Conservation (phyloP, 2,329 filamentous ascomycete species). For the Chaetomium strumarium region DNA sequence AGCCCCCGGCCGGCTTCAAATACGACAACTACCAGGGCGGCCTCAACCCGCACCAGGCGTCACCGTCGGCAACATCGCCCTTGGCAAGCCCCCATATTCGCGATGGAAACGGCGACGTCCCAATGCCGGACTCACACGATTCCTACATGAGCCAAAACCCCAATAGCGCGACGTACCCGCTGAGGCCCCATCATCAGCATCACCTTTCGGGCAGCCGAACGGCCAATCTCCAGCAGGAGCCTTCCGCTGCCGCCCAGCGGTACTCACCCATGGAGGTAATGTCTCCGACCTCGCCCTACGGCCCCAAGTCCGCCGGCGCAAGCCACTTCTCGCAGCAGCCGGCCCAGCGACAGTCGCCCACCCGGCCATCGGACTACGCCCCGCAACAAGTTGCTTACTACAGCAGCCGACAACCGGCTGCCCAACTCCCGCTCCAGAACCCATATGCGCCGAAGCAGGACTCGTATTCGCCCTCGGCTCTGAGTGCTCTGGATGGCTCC, state of each 20-base stretch:
- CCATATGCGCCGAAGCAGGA: conserved; percentile 63
- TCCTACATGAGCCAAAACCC: conserved; percentile 79
- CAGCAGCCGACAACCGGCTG: conserved; percentile 37
- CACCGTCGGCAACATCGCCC: conserved; percentile 51
- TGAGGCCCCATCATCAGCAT: conserved; percentile 72
- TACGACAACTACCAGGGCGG: conserved; percentile 61
- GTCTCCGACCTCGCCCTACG: conserved; percentile 74
- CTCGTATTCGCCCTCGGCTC: conserved; percentile 62
- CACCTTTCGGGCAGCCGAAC: conserved; percentile 51
- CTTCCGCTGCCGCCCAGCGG: conserved; percentile 77
- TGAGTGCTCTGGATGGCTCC: conserved; percentile 64
- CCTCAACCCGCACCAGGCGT: conserved; percentile 31
- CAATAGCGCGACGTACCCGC: conserved; percentile 76
- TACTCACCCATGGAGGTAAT: conserved; percentile 95
- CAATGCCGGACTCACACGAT: conserved; percentile 83
- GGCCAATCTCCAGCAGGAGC: conserved; percentile 67
- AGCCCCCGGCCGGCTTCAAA: conserved; percentile 55
- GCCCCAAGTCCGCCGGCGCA: conserved; percentile 51
- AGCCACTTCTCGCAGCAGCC: conserved; percentile 46
- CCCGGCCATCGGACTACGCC: conserved; percentile 57
- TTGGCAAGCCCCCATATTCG: conserved; percentile 54
- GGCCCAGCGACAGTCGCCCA: conserved; percentile 70
- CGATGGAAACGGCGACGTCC: conserved; percentile 68
- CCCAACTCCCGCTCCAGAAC: conserved; percentile 68
- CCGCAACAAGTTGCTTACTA: conserved; percentile 53